phyloP scores from a whole-genome alignment of 495 filamentous ascomycete species.

The Penicillium manginii region DNA sequence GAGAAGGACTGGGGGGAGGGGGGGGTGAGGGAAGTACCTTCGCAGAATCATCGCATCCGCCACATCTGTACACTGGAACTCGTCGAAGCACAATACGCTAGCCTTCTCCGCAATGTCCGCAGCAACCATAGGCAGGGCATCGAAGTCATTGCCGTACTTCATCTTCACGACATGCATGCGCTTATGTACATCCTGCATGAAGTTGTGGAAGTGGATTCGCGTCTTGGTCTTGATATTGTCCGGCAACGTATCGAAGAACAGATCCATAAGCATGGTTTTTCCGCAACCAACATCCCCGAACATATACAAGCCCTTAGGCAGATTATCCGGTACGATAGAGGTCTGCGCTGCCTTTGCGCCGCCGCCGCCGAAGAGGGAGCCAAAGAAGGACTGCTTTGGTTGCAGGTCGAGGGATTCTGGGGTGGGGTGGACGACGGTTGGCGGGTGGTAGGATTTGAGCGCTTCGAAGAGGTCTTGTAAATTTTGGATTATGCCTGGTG shows the following conservation, averaged over 20 bases:
- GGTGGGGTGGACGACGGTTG: constrained; percentile 69
- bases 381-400: constrained; percentile 68
- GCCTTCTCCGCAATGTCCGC: constrained; percentile 86
- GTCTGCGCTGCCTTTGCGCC: constrained; percentile 33
- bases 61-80: constrained; percentile 98
- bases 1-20: background rate
- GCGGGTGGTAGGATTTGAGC: constrained; percentile 48
- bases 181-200: constrained; percentile 98
- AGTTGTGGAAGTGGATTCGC: constrained; percentile 98
- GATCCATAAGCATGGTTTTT: constrained; percentile 99
- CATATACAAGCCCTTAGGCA: constrained; percentile 91
- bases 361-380: constrained; percentile 65
- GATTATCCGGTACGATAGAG: constrained; percentile 63
- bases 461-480: constrained; percentile 89
- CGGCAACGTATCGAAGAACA: constrained; percentile 95
- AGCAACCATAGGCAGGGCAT: constrained; percentile 89
- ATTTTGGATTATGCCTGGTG: constrained; percentile 76
- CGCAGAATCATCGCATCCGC: constrained; percentile 98
- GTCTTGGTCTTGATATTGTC: constrained; percentile 79
- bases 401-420: constrained; percentile 67
- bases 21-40: constrained; percentile 36
- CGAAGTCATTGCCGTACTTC: constrained; percentile 84
- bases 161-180: constrained; percentile 89
- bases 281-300: constrained; percentile 97
- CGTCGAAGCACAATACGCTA: constrained; percentile 93